Conservation (phyloP, 208 protist species). For the Crithidia fasciculata region DNA sequence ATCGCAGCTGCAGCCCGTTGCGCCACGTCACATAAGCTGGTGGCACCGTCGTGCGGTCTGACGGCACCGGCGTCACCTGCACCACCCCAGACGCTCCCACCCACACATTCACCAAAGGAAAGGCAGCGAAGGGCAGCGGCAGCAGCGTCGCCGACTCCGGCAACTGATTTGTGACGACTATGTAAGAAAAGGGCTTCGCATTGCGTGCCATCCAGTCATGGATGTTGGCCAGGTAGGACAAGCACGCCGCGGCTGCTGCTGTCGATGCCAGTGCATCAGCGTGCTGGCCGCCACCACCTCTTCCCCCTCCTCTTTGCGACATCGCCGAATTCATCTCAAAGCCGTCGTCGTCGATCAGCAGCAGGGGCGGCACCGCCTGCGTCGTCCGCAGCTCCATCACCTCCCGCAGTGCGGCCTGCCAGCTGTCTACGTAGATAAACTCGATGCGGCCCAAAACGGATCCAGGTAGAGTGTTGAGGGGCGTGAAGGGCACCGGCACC, state of each 20-base stretch:
- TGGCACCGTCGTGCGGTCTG: constrained; percentile 19
- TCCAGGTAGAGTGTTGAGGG: constrained; percentile 41
- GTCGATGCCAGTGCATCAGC: constrained; percentile 17
- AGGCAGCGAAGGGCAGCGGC: constrained; percentile 50
- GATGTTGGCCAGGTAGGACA: constrained; percentile 53
- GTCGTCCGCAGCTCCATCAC: constrained; percentile 37
- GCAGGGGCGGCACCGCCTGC: constrained; percentile 37
- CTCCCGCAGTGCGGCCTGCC: constrained; percentile 39
- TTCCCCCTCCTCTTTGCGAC: background rate
- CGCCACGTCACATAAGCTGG: constrained; percentile 40
- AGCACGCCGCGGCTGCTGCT: constrained; percentile 16
- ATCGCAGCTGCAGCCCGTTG: constrained; percentile 36
- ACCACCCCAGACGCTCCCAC: constrained; percentile 50
- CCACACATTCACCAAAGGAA: constrained; percentile 54
- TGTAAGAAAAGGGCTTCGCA: constrained; percentile 38
- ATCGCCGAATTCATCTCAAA: constrained; percentile 28
- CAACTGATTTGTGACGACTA: constrained; percentile 51
- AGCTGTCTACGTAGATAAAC: constrained; percentile 59
- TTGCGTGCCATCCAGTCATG: constrained; percentile 33
- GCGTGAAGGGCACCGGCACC: constrained; percentile 65
- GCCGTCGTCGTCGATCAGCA: constrained; percentile 69
- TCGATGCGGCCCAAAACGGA: constrained; percentile 51
- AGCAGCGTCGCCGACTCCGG: constrained; percentile 23
- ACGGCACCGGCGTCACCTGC: constrained; percentile 37
- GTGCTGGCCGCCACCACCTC: constrained; percentile 2